Evolutionary conservation across 1,284 basidiomycete species (phyloP).

Genomic region (Fistulinella cinereoalba): DNA sequence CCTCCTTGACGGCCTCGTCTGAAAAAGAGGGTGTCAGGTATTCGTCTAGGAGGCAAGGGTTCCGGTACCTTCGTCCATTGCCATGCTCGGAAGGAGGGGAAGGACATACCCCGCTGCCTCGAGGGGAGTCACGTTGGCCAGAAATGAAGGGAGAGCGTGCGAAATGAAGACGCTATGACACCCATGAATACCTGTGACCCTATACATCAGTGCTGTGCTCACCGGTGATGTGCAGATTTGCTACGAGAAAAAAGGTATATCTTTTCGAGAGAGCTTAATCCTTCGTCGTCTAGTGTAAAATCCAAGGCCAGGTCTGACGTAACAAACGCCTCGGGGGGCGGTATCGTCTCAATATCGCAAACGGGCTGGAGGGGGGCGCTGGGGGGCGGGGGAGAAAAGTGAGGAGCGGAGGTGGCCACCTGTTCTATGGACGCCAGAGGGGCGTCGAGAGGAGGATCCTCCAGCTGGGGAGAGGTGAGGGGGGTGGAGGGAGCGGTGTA

Average conservation of each 20-base stretch:
- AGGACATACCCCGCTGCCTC: constrained; percentile 95
- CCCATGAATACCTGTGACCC: constrained; percentile 5
- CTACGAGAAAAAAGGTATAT: constrained; percentile 93
- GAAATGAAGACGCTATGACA: constrained; percentile 71
- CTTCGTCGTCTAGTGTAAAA: constrained; percentile 66
- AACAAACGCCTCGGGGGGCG: constrained; percentile 25
- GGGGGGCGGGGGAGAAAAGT: constrained; percentile 26
- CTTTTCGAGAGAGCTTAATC: constrained; percentile 82
- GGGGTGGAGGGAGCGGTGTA: constrained; percentile 37
- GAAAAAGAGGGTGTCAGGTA: constrained; percentile 13
- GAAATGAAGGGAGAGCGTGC: constrained; percentile 71
- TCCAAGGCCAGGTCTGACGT: constrained; percentile 45
- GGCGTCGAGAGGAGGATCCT: constrained; percentile 28
- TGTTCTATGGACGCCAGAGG: constrained; percentile 19
- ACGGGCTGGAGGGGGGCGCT: constrained; percentile 14
- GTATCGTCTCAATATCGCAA: constrained; percentile 33
- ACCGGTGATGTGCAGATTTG: constrained; percentile 73
- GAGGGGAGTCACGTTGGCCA: constrained; percentile 74
- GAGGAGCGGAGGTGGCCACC: constrained; percentile 12
- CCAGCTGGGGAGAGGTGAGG: constrained; percentile 32
- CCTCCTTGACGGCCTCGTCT: constrained; percentile 92
- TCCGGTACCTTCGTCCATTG: constrained; percentile 79
- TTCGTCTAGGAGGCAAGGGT: constrained; percentile 3
- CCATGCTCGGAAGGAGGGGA: constrained; percentile 83
- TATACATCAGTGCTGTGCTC: constrained; percentile 24